Base-by-base conservation (phyloP, 768 basidiomycete genomes). In the Hydnomerulius pinastri region DNA sequence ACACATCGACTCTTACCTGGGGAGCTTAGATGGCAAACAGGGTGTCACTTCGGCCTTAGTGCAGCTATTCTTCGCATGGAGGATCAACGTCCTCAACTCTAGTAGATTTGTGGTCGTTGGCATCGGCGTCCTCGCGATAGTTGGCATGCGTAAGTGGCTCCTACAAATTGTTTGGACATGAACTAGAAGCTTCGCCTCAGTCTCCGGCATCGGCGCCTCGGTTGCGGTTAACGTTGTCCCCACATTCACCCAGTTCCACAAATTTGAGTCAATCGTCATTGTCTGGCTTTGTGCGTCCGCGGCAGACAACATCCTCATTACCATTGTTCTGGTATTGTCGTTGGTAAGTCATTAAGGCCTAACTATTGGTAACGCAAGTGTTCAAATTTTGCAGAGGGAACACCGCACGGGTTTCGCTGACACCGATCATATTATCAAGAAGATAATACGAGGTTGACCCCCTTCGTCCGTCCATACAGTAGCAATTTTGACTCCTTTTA, bases 291-390 rank as follows among this genome's bases (percentile, higher is more conserved):
- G 71, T 15, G 59, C 73, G 0, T 71, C 77, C 11, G 74, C 73
- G 5, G 62, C 71, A 10, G 72, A 74, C 10, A 82, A 82, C 57
- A 54, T 76, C 7, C 53, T 79, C 9, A 82, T 83, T 42, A 75
- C 81, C 1, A 47, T 60, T 0, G 53, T 70, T 1, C 67, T 82
- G 6, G 73, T 74, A 6, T 56, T 66, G 41, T 73, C 68, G 30
- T 59, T 82, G 63, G 80, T 78, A 51, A 18, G 73, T 60, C 27
- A 18, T 41, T 15, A 20, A 2, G 15, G 43, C 21, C 21, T 20
- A 27, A 21, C n/a, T 13, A 25, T 25, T 8, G 6, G 24, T 30
- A 23, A 29, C 5, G 20, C n/a, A n/a, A 13, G 40, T 43, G 18
- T 41, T 50, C 15, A 55, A 1, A 9, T 20, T 38, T 18, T 25